These are phyloP conservation scores for Melampsora larici-populina DNA, from an alignment of 1,284 basidiomycete species.

Conservation along the genomic window DNA sequence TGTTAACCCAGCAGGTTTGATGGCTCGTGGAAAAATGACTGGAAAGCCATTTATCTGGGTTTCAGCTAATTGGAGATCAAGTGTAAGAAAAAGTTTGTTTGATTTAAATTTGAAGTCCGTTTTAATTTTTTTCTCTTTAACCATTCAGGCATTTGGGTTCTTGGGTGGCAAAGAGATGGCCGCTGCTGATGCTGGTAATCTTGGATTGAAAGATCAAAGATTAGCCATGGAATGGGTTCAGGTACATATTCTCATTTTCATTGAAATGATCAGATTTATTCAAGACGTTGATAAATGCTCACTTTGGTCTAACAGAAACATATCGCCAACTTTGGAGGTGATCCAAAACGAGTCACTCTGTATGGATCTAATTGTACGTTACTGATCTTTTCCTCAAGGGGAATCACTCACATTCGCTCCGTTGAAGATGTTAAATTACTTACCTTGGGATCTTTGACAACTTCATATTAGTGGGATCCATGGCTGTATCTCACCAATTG, in stretches of 20 bases:
- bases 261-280: neutral
- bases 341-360: neutral
- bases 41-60: neutral
- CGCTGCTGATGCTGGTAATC: too few species aligned
- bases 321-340: too few species aligned
- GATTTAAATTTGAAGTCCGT: neutral
- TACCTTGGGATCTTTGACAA: too few species aligned
- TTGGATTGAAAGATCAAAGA: conserved; percentile 33
- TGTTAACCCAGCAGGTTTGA: neutral
- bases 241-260: neutral
- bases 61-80: conserved; percentile 1
- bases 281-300: too few species aligned
- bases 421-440: neutral
- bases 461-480: neutral
- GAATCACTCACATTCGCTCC: neutral
- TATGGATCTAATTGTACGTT: neutral
- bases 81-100: neutral
- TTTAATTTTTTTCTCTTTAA: too few species aligned
- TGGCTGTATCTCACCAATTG: neutral
- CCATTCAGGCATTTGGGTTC: conserved; percentile 21
- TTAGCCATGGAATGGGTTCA: conserved; percentile 30
- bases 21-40: neutral
- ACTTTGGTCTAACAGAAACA: neutral
- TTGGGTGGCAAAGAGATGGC: conserved; percentile 27
- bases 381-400: neutral